A percentile compares a stretch with the other conserved stretches of the same genome.
These are phyloP conservation scores for Saccharomycopsis microspora DNA, from an alignment of 805 yeast genomes.

Conservation along the genomic window DNA sequence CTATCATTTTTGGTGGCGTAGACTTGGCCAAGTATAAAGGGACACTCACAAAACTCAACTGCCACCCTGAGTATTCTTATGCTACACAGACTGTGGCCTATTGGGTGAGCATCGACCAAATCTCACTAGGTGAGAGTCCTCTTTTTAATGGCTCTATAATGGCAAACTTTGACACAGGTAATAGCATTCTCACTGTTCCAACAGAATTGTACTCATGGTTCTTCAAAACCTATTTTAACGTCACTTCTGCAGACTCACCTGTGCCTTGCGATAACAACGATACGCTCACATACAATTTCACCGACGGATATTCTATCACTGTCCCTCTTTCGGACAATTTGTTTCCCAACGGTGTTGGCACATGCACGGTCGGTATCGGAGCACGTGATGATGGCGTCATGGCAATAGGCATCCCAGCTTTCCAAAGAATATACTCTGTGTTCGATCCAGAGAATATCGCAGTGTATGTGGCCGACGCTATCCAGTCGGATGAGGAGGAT, in stretches of 20 bases:
- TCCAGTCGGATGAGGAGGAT: neutral
- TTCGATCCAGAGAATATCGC: slow-evolving; percentile 9
- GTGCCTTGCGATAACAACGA: slow-evolving; percentile 10
- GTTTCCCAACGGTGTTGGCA: slow-evolving; percentile 1
- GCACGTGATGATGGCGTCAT: neutral
- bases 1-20: slow-evolving; percentile 43
- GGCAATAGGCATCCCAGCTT: slow-evolving; percentile 9
- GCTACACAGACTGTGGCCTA: neutral
- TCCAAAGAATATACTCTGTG: slow-evolving; percentile 10
- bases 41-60: slow-evolving; percentile 18
- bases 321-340: slow-evolving; percentile 5
- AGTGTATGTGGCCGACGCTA: slow-evolving; percentile 10
- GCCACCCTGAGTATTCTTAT: neutral
- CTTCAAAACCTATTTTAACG: slow-evolving; percentile 5
- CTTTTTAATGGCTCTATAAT: neutral
- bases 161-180: slow-evolving; percentile 11
- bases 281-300: slow-evolving; percentile 5
- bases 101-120: slow-evolving; percentile 4
- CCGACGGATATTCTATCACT: slow-evolving; percentile 1
- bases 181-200: slow-evolving; percentile 5
- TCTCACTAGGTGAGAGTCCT: neutral
- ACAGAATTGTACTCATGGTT: slow-evolving; percentile 1
- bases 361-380: slow-evolving; percentile 5
- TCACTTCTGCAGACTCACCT: neutral
- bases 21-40: slow-evolving; percentile 40